Conservation (phyloP, 768 basidiomycete genomes). For the Termitomyces bulborhizus region DNA sequence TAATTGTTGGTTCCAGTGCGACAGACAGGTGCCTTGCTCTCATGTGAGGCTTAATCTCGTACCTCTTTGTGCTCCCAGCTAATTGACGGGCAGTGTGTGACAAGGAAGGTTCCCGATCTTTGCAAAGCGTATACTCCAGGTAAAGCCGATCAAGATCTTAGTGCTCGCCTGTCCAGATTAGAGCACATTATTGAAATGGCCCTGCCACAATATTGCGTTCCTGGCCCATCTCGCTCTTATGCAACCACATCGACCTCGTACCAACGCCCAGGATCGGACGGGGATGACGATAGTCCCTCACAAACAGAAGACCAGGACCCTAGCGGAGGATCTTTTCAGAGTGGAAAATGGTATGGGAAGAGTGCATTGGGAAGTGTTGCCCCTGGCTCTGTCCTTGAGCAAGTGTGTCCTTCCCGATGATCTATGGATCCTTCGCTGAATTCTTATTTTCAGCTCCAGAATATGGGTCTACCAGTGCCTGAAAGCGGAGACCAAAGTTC, state of each 20-base stretch:
- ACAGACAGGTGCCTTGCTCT: conserved; percentile 79
- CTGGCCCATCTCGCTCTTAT: conserved; percentile 30
- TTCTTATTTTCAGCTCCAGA: conserved; percentile 19
- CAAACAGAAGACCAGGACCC: conserved; percentile 74
- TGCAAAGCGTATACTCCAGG: conserved; percentile 88
- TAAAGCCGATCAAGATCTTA: conserved; percentile 78
- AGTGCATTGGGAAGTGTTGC: conserved; percentile 82
- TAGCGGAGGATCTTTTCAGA: conserved; percentile 70
- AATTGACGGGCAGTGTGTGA: conserved; percentile 51
- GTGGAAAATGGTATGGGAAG: conserved; percentile 82
- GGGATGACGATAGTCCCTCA: conserved; percentile 66
- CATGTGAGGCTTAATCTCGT: conserved; percentile 46
- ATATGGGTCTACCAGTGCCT: conserved; percentile 14
- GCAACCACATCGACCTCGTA: conserved; percentile 23
- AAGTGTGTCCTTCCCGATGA: conserved; percentile 35
- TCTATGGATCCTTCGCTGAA: background rate
- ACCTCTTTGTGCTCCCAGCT: conserved; percentile 8
- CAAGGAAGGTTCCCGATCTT: conserved; percentile 81
- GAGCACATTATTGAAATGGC: conserved; percentile 80
- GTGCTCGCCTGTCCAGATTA: conserved; percentile 63
- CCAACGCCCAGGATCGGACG: conserved; percentile 43
- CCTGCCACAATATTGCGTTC: conserved; percentile 64
- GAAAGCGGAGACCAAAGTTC: conserved; percentile 8
- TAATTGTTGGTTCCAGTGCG: conserved; percentile 47
- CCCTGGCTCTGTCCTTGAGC: conserved; percentile 72